Conservation (phyloP, 2,329 filamentous ascomycete species). For the Fusarium foetens region DNA sequence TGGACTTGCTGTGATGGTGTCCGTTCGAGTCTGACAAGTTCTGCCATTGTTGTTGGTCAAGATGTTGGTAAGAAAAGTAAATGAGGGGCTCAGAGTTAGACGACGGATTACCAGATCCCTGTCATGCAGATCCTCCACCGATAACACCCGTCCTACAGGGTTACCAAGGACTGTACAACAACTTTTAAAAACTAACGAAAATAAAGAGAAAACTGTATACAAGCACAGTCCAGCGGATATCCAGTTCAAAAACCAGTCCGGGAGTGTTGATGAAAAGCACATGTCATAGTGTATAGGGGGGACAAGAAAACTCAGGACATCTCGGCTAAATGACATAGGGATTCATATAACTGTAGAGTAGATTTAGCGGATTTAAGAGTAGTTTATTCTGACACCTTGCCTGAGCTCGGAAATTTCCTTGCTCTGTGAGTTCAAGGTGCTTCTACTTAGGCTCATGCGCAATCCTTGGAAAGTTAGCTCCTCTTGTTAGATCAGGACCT, state of each 20-base stretch:
- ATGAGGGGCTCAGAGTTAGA: not conserved
- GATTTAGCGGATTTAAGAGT: too few relatives aligned
- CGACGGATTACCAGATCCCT: not conserved
- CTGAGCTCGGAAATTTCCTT: not conserved
- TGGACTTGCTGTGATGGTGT: rapidly evolving
- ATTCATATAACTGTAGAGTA: too few relatives aligned
- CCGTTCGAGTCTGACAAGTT: not conserved
- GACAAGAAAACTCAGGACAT: too few relatives aligned
- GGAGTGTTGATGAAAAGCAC: not conserved
- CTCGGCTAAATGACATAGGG: too few relatives aligned
- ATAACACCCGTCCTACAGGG: rapidly evolving
- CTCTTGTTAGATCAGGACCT: not conserved
- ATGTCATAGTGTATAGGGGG: not conserved
- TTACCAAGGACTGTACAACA: not conserved
- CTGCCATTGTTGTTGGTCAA: not conserved
- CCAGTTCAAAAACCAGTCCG: rapidly evolving
- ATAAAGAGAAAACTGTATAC: not conserved
- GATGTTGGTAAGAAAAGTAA: not conserved
- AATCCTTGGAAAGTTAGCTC: not conserved
- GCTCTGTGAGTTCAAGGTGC: not conserved
- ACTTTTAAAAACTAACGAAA: rapidly evolving
- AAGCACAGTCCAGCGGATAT: rapidly evolving
- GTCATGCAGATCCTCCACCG: not conserved
- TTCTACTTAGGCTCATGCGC: not conserved
- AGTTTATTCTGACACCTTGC: not conserved